A percentile compares a stretch with the other conserved stretches of the same genome.
phyloP scores from a whole-genome alignment of 2,329 filamentous ascomycete genomes.

The Neofusicoccum laricinum region DNA sequence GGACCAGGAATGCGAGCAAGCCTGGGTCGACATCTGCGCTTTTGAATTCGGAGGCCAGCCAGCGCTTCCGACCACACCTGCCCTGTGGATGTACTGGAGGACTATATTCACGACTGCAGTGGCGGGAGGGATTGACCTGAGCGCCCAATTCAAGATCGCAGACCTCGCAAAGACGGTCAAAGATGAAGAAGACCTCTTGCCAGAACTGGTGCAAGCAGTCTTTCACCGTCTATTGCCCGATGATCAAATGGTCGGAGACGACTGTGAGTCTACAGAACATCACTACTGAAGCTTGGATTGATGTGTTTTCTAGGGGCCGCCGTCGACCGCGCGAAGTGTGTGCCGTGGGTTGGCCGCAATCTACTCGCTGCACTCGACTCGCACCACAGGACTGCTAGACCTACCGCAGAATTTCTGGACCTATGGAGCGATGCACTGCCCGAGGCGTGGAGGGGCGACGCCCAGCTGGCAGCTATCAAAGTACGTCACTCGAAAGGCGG shows the following conservation, averaged over 20 bases:
- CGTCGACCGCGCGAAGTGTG: conserved; percentile 32
- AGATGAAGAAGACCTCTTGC: conserved; percentile 35
- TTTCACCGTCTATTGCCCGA: conserved; percentile 33
- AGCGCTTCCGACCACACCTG: conserved; percentile 48
- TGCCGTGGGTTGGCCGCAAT: conserved; percentile 30
- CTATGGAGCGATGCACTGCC: conserved; percentile 37
- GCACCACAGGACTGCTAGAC: conserved; percentile 21
- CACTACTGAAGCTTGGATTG: neutral
- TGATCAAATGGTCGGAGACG: conserved; percentile 25
- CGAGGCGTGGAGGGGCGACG: conserved; percentile 36
- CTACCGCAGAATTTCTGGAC: conserved; percentile 35
- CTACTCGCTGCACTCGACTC: conserved; percentile 29
- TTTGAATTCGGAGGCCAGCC: conserved; percentile 46
- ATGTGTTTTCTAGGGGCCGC: conserved; percentile 27
- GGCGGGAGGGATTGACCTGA: conserved; percentile 41
- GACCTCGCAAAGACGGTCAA: conserved; percentile 31
- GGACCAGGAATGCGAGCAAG: conserved; percentile 47
- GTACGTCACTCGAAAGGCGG: neutral
- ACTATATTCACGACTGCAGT: conserved; percentile 40
- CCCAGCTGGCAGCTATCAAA: conserved; percentile 31
- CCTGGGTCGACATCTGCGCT: conserved; percentile 51
- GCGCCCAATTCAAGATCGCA: conserved; percentile 33
- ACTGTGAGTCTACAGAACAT: conserved; percentile 16
- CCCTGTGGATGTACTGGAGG: conserved; percentile 49
- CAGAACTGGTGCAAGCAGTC: conserved; percentile 37